A percentile compares a stretch with the other conserved stretches of the same genome.
phyloP scores from a whole-genome alignment of 1,139 yeast species.

The Magnusiomyces tetraspermus region DNA sequence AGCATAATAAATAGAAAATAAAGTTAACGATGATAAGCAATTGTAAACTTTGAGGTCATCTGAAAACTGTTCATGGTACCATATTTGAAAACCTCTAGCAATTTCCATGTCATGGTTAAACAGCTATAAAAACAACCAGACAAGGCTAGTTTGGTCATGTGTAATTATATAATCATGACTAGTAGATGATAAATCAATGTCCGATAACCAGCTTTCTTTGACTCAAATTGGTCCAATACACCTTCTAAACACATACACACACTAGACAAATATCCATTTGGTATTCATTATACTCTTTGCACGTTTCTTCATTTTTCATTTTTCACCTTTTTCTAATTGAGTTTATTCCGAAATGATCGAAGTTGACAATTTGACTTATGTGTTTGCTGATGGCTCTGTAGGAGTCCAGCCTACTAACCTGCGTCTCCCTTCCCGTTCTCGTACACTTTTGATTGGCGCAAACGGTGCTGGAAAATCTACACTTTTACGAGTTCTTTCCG shows the following conservation, averaged over 20 bases:
- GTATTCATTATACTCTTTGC: neutral
- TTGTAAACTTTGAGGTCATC: too few relatives aligned
- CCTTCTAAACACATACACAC: neutral
- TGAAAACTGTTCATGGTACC: too few relatives aligned
- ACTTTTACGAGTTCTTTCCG: conserved; percentile 70
- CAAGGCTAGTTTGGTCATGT: too few relatives aligned
- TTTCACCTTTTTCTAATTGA: neutral
- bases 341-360: conserved; percentile 38
- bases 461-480: conserved; percentile 98
- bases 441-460: conserved; percentile 79
- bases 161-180: too few relatives aligned
- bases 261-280: neutral
- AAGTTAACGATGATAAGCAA: too few relatives aligned
- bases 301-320: neutral
- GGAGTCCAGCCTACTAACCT: conserved; percentile 61
- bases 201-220: too few relatives aligned
- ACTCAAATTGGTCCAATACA: too few relatives aligned
- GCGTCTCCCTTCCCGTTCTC: conserved; percentile 56
- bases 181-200: too few relatives aligned
- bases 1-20: too few relatives aligned
- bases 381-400: conserved; percentile 55
- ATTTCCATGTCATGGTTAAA: too few relatives aligned
- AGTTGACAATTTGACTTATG: conserved; percentile 58
- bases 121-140: too few relatives aligned
- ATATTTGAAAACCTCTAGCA: too few relatives aligned